phyloP scores from a whole-genome alignment of 2,329 filamentous ascomycete genomes.

The Cladophialophora immunda region DNA sequence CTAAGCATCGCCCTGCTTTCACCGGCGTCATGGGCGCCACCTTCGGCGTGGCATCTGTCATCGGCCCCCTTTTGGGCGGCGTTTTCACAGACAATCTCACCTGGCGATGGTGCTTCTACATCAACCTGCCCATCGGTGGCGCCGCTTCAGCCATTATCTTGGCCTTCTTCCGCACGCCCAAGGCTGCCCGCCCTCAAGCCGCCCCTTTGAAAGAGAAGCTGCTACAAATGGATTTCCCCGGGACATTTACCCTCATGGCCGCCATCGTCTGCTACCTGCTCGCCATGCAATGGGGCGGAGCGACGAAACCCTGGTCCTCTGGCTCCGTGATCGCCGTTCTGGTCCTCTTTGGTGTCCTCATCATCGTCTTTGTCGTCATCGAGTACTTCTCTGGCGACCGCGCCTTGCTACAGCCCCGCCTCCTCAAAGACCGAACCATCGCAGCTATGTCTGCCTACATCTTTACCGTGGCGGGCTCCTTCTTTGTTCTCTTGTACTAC shows the following conservation, averaged over 20 bases:
- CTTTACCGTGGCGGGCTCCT: slow-evolving; percentile 49
- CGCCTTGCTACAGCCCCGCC: slow-evolving; percentile 50
- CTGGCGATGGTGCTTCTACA: slow-evolving; percentile 50
- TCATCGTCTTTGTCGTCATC: slow-evolving; percentile 46
- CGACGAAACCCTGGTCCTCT: slow-evolving; percentile 48
- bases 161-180: slow-evolving; percentile 44
- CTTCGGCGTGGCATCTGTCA: slow-evolving; percentile 44
- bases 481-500: slow-evolving; percentile 54
- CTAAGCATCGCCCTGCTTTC: slow-evolving; percentile 58
- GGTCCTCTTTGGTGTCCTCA: slow-evolving; percentile 53
- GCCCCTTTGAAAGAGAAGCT: slow-evolving; percentile 49
- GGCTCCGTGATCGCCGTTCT: slow-evolving; percentile 57
- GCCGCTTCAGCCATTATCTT: slow-evolving; percentile 41
- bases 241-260: slow-evolving; percentile 52
- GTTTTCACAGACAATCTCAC: slow-evolving; percentile 45
- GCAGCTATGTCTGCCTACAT: slow-evolving; percentile 47
- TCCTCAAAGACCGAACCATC: slow-evolving; percentile 52
- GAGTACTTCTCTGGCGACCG: slow-evolving; percentile 52
- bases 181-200: slow-evolving; percentile 35
- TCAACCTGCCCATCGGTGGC: slow-evolving; percentile 48
- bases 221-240: slow-evolving; percentile 56
- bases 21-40: slow-evolving; percentile 46
- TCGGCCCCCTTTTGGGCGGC: slow-evolving; percentile 45
- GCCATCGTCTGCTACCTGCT: slow-evolving; percentile 54
- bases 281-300: slow-evolving; percentile 57